phyloP scores from a whole-genome alignment of 2,329 filamentous ascomycete genomes.

The Elsinoe arachidis region DNA sequence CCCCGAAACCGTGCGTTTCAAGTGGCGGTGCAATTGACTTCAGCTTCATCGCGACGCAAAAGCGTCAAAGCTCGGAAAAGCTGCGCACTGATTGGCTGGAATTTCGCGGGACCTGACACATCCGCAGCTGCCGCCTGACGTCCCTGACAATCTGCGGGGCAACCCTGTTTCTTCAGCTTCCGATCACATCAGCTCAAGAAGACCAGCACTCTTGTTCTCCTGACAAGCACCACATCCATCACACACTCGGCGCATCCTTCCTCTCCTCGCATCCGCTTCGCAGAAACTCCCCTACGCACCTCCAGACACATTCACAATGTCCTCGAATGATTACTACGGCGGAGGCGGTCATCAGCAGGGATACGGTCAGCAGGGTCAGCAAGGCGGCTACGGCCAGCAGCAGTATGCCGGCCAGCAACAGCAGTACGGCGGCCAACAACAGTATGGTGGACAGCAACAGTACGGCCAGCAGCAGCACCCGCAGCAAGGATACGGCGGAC shows the following conservation, averaged over 20 bases:
- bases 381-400: constrained; percentile 10
- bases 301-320: neutral
- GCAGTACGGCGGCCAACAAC: constrained; percentile 19
- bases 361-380: constrained; percentile 6
- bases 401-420: constrained; percentile 12
- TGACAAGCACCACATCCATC: neutral
- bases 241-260: neutral
- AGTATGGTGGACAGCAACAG: constrained; percentile 15
- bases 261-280: neutral
- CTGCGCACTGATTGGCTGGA: no score
- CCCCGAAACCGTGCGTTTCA: no score
- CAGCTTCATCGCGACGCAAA: neutral
- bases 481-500: constrained; percentile 15
- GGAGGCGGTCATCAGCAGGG: constrained; percentile 10
- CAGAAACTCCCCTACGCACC: neutral
- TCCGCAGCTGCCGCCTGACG: neutral
- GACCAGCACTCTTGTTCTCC: neutral
- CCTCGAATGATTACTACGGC: constrained; percentile 2
- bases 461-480: constrained; percentile 7
- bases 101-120: neutral
- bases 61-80: neutral
- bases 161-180: neutral
- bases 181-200: neutral
- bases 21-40: no score
- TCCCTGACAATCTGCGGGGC: constrained; percentile 8